phyloP scores from a whole-genome alignment of 1,139 yeast genomes.

The Suhomyces yuchorum region DNA sequence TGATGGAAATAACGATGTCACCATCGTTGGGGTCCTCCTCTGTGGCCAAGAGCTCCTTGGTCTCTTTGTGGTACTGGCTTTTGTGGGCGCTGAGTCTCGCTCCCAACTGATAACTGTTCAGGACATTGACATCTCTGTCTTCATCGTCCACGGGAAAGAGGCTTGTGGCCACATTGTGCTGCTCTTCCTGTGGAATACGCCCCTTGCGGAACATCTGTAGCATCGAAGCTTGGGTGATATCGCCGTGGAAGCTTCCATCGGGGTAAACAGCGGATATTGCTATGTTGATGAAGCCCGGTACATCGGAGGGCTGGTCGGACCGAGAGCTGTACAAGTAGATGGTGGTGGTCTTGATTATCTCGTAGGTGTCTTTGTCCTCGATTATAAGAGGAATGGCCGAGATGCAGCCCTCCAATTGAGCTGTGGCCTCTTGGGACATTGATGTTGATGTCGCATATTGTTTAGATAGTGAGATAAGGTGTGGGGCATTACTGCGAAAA shows the following conservation, averaged over 20 bases:
- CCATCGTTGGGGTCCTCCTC: slow-evolving; percentile 21
- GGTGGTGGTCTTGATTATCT: slow-evolving; percentile 20
- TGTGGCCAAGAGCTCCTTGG: slow-evolving; percentile 21
- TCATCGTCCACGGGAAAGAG: slow-evolving; percentile 14
- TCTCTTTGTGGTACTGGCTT: slow-evolving; percentile 19
- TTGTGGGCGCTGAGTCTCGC: slow-evolving; percentile 8
- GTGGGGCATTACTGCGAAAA: not conserved
- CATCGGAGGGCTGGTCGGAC: slow-evolving; percentile 8
- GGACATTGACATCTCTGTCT: slow-evolving; percentile 1
- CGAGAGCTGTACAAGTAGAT: slow-evolving; percentile 18
- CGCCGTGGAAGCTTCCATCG: slow-evolving; percentile 23
- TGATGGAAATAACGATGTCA: slow-evolving; percentile 22
- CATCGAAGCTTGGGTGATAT: slow-evolving; percentile 11
- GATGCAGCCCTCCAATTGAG: slow-evolving; percentile 17
- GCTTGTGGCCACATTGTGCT: slow-evolving; percentile 2
- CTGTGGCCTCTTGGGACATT: not conserved
- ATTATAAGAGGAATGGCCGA: slow-evolving; percentile 25
- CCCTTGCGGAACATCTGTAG: slow-evolving; percentile 7
- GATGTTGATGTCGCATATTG: not conserved
- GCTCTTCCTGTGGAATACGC: slow-evolving; percentile 2
- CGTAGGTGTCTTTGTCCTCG: slow-evolving; percentile 21
- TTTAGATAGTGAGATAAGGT: slow-evolving; percentile 21
- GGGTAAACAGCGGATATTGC: slow-evolving; percentile 22
- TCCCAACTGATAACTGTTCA: slow-evolving; percentile 2
- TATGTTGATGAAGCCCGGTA: slow-evolving; percentile 18